These are phyloP conservation scores for Apiospora hydei DNA, from an alignment of 2,329 filamentous ascomycete species.

Conservation along the genomic window DNA sequence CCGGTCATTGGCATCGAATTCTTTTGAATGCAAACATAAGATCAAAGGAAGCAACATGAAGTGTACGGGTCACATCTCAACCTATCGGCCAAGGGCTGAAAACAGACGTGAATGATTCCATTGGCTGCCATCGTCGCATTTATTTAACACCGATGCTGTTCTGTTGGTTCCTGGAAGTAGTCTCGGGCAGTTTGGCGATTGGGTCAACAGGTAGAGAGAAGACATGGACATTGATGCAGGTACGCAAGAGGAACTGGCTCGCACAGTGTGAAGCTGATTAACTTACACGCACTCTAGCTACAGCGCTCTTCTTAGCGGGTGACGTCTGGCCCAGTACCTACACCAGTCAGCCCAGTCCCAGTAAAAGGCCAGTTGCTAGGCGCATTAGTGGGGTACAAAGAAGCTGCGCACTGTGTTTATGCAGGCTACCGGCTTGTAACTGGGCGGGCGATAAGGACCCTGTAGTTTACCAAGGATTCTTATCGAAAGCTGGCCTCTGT, in stretches of 20 bases:
- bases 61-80: neutral
- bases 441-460: neutral
- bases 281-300: neutral
- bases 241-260: neutral
- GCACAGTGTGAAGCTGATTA: neutral
- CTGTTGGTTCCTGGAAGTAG: neutral
- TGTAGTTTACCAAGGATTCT: neutral
- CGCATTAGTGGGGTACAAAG: neutral
- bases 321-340: neutral
- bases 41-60: neutral
- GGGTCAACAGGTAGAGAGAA: neutral
- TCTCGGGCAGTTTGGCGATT: neutral
- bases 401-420: conserved; percentile 5
- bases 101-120: too few species aligned
- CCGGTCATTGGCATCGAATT: neutral
- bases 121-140: neutral
- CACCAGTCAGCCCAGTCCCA: neutral
- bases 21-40: neutral
- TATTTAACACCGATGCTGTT: too few species aligned
- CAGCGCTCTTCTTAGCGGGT: neutral
- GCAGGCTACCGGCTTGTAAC: neutral
- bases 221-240: neutral
- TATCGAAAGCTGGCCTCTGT: conserved; percentile 21
- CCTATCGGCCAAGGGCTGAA: neutral
- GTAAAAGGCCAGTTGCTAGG: neutral